Percentiles rank a stretch among this genome's conserved stretches.
Conservation (phyloP, 2,329 filamentous ascomycete genomes). For the Colletotrichum tofieldiae region DNA sequence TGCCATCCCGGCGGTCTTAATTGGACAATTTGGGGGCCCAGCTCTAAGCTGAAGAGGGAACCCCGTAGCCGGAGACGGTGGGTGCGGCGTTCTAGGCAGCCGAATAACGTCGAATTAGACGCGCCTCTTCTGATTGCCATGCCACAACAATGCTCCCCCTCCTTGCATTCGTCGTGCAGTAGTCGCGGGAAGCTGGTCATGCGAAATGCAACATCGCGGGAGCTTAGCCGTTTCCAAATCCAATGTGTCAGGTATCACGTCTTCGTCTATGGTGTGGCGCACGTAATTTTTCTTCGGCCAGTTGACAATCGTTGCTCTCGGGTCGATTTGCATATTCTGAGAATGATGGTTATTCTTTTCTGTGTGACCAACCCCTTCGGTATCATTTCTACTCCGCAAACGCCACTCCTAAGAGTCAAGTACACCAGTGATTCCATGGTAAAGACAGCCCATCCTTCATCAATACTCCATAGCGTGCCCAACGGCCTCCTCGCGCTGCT, state of each 20-base stretch:
- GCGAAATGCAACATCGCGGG: not conserved
- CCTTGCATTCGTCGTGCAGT: slow-evolving; percentile 1
- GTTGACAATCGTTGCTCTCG: not conserved
- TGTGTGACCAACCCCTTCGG: not conserved
- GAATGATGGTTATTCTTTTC: slow-evolving; percentile 13
- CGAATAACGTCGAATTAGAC: slow-evolving; percentile 26
- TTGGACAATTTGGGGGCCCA: slow-evolving; percentile 16
- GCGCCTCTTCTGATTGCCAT: slow-evolving; percentile 9
- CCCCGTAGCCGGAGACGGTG: slow-evolving; percentile 3
- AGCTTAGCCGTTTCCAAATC: not conserved
- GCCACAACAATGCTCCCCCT: slow-evolving; percentile 3
- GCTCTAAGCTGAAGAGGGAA: slow-evolving; percentile 12
- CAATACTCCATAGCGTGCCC: slow-evolving; percentile 71
- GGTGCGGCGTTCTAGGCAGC: slow-evolving; percentile 27
- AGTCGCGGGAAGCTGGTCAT: not conserved
- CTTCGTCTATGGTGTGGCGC: too few species aligned
- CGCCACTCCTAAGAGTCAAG: slow-evolving; percentile 10
- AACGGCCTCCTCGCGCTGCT: slow-evolving; percentile 70
- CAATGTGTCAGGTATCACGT: not conserved
- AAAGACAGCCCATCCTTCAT: slow-evolving; percentile 17
- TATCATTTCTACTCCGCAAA: slow-evolving; percentile 28
- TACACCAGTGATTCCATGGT: not conserved
- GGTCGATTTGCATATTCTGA: not conserved
- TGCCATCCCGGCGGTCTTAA: not conserved
- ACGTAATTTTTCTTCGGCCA: not conserved